A percentile compares a stretch with the other conserved stretches of the same genome.
Conservation (phyloP, 2,329 filamentous ascomycete species). For the Scolecobasidium constrictum region DNA sequence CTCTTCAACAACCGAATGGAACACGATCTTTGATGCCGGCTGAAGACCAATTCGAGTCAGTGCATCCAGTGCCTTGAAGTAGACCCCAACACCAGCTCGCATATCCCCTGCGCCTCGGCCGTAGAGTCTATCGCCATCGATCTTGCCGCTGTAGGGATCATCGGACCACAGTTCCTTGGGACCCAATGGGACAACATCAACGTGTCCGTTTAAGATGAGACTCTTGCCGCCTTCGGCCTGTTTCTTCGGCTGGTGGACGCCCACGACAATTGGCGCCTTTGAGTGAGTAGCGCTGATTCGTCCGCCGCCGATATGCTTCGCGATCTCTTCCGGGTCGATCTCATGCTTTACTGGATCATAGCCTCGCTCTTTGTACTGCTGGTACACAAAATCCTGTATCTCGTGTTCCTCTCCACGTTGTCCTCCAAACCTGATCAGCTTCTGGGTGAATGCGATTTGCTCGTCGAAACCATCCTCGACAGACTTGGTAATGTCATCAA, state of each 20-base stretch:
- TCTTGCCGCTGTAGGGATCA: conserved; percentile 14
- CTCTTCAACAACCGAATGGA: conserved; percentile 16
- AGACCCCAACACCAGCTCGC: conserved; percentile 14
- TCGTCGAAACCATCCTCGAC: conserved; percentile 14
- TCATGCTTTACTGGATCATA: conserved; percentile 2
- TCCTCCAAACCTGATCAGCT: conserved; percentile 15
- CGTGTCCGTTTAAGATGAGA: conserved; percentile 15
- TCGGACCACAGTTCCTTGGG: conserved; percentile 15
- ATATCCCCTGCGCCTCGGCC: conserved; percentile 15
- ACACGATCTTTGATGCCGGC: conserved; percentile 15
- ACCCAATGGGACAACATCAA: conserved; percentile 16
- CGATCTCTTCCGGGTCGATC: conserved; percentile 3
- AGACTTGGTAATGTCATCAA: conserved; percentile 9
- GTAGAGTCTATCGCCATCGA: conserved; percentile 16
- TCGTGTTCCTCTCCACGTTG: conserved; percentile 15
- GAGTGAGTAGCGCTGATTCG: conserved; percentile 1
- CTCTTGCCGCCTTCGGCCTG: conserved; percentile 12
- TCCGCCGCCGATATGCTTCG: conserved; percentile 4
- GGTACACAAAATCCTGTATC: conserved; percentile 11
- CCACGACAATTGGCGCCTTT: conserved; percentile 6
- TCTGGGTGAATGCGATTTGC: conserved; percentile 14
- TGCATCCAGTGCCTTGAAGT: conserved; percentile 15
- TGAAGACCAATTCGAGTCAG: conserved; percentile 14
- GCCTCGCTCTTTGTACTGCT: neutral
- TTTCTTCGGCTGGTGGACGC: conserved; percentile 1